Base-by-base conservation (phyloP, 495 filamentous ascomycete genomes). In the Daldinia caldariorum region DNA sequence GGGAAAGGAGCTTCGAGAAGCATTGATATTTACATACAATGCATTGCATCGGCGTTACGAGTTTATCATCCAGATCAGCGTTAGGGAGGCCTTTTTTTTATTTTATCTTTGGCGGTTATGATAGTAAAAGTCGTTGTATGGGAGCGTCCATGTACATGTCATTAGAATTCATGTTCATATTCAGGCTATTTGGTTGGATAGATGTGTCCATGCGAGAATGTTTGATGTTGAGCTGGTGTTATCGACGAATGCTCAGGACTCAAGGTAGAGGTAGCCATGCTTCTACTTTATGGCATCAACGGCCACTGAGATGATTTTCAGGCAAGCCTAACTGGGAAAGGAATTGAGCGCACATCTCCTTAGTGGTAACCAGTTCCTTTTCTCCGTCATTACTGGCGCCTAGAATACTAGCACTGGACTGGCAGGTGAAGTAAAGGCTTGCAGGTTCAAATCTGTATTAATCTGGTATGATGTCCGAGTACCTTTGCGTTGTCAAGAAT, bases 31-130 rank as follows among this genome's bases (percentile, higher is more conserved):
- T 41, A 60, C 47, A 70, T 61, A 70, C 62, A 67, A 70, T 73
- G 71, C 71, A 73, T 73, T 63, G 71, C 49, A 66, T 35, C 54
- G 71, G 71, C 71, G 71, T 73, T 73, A 66, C 41, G 39, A 39
- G 60, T 39, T 38, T 55, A 63, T 70, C 29, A 61, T 67, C 18
- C 32, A 54, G 55, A 58, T 63, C 54, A 66, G 54, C 59, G 51
- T 69, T 57, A 38, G 58, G 38, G 66, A 37, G 51, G 58, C 62
- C 34, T 61, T 68, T 61, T 55, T 29, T 37, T 62, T 58, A 1
- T 29, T 37, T 62, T 58, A 1, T 26, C 26, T 58, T 51, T 18
- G 37, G 45, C 47, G 58, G 41, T 13, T 12, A 43, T 38, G 56
- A 49, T 61, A 38, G 57, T 55, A 61, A 20, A 49, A 53, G 54